Base-by-base conservation (phyloP, 208 protist species). In the Leishmania arabica region DNA sequence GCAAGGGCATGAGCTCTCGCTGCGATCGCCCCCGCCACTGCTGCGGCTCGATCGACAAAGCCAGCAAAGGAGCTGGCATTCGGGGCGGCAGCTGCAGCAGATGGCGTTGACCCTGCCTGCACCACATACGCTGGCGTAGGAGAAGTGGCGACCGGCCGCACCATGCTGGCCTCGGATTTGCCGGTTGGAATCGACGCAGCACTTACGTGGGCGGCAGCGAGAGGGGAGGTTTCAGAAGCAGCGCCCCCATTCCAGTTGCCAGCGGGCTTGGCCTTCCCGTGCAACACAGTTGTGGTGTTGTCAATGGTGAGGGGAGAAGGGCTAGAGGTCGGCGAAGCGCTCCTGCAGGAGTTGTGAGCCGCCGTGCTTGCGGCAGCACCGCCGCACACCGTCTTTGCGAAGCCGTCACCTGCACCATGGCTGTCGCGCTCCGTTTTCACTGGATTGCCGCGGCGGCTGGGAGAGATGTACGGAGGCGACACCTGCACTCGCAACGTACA, bases 401-500 rank as follows among this genome's bases (percentile, higher is more conserved):
- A 47, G 51, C 27, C 15, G 34, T 45, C 45, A n/a, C 53, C 53
- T 45, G 51, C 51, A 40, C 56, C 74, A 64, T 37, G 56, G 56
- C 27, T 2, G 66, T 72, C 37, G 13, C 77, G 71, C 54, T 85
- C 82, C 77, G 54, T n/a, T 75, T 78, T 79, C 53, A 95, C 77
- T 24, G 84, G 83, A 37, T 77, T 80, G 8, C 94, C 94, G 27
- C 94, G 90, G 42, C 94, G 91, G n/a, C 73, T 81, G 64, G 78
- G 65, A 7, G 89, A 89, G 68, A 95, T 85, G 86, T 94, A 96
- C 34, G 94, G 94, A 19, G 94, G 94, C 15, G 92, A 91, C 34
- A 96, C 94, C 76, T 97, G 94, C 74, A 96, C 92, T 4, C 94
- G 90, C 42, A 97, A 77, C 17, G 94, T 92, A 54, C 89, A 88